These are phyloP conservation scores for Fusarium praegraminearum DNA, from an alignment of 2,329 filamentous ascomycete species.

Conservation along the genomic window DNA sequence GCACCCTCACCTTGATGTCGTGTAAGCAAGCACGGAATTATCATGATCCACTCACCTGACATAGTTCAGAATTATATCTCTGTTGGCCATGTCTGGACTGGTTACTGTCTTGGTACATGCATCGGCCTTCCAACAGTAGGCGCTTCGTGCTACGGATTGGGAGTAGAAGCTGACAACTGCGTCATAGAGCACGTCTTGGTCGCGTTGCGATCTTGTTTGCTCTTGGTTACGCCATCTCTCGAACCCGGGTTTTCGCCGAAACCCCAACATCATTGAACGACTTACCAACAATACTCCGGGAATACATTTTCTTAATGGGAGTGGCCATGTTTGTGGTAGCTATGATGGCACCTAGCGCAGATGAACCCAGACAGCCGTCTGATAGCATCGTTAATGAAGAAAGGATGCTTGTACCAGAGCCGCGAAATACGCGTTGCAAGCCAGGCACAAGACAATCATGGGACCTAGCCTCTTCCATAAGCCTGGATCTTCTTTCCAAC, in stretches of 20 bases:
- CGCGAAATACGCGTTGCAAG: not conserved
- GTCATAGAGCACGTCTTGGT: constrained; percentile 34
- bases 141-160: not conserved
- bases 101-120: constrained; percentile 27
- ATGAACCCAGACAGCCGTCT: not conserved
- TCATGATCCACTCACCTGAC: constrained; percentile 19
- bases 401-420: not conserved
- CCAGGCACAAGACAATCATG: constrained; percentile 10
- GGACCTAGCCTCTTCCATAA: constrained; percentile 13
- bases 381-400: constrained; percentile 19
- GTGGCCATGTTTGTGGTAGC: constrained; percentile 18
- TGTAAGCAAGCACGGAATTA: constrained; percentile 28
- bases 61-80: constrained; percentile 18
- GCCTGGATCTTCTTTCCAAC: constrained; percentile 9
- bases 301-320: constrained; percentile 21
- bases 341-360: constrained; percentile 3
- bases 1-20: constrained; percentile 19
- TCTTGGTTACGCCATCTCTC: constrained; percentile 18
- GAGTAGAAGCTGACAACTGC: constrained; percentile 30
- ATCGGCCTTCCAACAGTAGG: constrained; percentile 38
- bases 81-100: constrained; percentile 30
- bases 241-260: constrained; percentile 1
- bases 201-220: constrained; percentile 18
- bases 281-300: constrained; percentile 25
- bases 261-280: constrained; percentile 6